phyloP scores from a whole-genome alignment of 352 stramenopile genomes.

The Pythium sp. region DNA sequence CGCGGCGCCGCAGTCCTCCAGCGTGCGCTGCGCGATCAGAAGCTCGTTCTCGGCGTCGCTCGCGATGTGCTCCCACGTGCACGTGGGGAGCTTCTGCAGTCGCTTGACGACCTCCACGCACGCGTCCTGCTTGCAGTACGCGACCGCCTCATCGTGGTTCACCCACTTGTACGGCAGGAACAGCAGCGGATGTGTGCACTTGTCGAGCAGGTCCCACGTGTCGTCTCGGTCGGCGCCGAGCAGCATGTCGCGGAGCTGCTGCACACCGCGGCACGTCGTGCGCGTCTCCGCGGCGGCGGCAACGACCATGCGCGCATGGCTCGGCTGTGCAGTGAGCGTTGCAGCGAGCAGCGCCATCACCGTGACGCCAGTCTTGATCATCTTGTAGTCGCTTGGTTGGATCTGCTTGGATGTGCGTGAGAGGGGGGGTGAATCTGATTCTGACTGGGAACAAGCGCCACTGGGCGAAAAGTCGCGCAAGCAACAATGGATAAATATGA shows the following conservation, averaged over 20 bases:
- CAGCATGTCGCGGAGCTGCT: constrained; percentile 22
- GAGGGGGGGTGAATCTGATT: background rate
- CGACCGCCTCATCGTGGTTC: constrained; percentile 19
- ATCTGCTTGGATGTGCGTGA: background rate
- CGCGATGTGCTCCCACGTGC: constrained; percentile 35
- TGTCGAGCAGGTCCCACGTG: constrained; percentile 16
- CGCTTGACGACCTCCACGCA: constrained; percentile 27
- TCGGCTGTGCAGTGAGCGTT: background rate
- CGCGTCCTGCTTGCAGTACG: constrained; percentile 38
- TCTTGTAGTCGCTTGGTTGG: background rate
- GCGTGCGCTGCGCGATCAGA: constrained; percentile 41
- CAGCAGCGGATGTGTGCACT: constrained; percentile 34
- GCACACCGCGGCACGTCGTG: constrained; percentile 23
- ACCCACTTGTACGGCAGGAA: constrained; percentile 36
- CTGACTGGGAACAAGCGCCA: constrained; percentile 8
- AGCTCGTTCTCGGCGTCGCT: constrained; percentile 34
- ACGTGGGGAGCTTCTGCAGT: constrained; percentile 33
- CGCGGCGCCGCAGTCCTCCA: constrained; percentile 33
- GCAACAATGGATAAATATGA: background rate
- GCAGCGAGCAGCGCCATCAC: constrained; percentile 13
- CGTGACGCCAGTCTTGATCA: background rate
- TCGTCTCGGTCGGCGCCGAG: constrained; percentile 19
- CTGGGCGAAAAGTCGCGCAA: constrained; percentile 7
- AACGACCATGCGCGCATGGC: background rate
- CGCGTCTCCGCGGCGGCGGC: background rate